Evolutionary conservation across 2,329 filamentous ascomycete genomes (phyloP).

Genomic region (Penicillium vulpinum): DNA sequence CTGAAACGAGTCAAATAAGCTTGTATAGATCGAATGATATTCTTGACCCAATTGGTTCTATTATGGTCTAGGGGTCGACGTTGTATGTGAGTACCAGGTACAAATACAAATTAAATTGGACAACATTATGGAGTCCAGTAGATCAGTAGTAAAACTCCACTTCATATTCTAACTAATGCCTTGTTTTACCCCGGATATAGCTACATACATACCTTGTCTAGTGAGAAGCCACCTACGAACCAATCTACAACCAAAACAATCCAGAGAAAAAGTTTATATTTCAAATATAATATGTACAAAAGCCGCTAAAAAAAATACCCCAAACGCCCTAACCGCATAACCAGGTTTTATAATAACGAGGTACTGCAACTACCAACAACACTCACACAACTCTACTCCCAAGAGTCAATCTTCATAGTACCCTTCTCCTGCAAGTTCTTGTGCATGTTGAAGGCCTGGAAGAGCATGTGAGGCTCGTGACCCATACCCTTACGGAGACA

Average conservation of each 20-base stretch:
- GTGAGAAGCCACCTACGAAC: neutral
- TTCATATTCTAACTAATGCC: no score
- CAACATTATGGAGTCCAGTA: neutral
- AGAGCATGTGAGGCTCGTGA: constrained; percentile 84
- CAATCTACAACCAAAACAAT: neutral
- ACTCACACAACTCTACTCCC: constrained; percentile 44
- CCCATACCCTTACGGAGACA: constrained; percentile 84
- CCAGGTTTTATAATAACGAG: neutral
- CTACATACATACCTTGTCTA: neutral
- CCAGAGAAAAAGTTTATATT: neutral
- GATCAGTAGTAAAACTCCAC: neutral
- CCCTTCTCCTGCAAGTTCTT: constrained; percentile 77
- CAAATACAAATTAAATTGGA: neutral
- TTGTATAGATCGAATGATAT: neutral
- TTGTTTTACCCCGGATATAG: neutral
- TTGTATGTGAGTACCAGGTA: neutral
- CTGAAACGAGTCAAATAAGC: neutral
- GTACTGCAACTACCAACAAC: neutral
- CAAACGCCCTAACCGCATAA: neutral
- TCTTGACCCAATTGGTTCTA: neutral
- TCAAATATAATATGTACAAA: constrained; percentile 5
- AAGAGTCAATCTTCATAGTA: constrained; percentile 80
- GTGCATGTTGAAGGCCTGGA: constrained; percentile 87
- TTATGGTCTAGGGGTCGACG: neutral
- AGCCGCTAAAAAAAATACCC: constrained; percentile 13